Evolutionary conservation across 192 early-diverging fungal species (phyloP).

Genomic region (Fimicolochytrium jonesii): DNA sequence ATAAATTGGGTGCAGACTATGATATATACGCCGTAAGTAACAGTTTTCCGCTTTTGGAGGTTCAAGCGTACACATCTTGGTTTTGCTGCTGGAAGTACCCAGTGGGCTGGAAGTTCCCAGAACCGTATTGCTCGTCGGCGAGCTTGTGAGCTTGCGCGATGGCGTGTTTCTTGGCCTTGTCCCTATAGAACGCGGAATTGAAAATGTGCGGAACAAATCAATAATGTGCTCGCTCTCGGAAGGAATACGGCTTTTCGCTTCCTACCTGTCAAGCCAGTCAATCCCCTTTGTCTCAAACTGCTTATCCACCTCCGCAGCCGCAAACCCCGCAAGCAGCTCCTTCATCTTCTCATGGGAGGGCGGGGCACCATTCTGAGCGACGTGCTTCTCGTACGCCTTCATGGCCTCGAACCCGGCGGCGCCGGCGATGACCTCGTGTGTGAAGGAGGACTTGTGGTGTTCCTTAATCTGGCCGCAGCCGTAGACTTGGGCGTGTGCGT

Average conservation of each 20-base stretch:
- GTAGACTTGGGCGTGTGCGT: constrained; percentile 1
- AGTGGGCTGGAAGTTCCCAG: not conserved
- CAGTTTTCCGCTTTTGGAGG: not conserved
- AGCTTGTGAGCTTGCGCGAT: constrained; percentile 26
- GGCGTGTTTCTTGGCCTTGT: constrained; percentile 36
- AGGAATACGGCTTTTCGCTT: no score
- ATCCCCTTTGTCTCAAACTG: constrained; percentile 38
- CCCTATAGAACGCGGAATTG: no score
- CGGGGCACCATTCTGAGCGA: constrained; percentile 13
- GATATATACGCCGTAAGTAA: no score
- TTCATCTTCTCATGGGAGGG: constrained; percentile 31
- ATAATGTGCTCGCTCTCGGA: no score
- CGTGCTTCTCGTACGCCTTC: constrained; percentile 33
- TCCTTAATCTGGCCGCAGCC: not conserved
- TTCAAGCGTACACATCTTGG: not conserved
- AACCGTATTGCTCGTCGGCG: constrained; percentile 11
- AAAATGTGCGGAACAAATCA: no score
- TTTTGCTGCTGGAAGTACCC: not conserved
- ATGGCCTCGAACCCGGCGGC: constrained; percentile 54
- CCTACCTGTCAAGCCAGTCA: constrained; percentile 39
- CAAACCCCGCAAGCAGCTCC: constrained; percentile 44
- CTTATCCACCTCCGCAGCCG: constrained; percentile 39
- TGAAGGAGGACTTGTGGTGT: not conserved
- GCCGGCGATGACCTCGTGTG: constrained; percentile 32
- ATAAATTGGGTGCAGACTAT: no score